Base-by-base conservation (phyloP, 2,329 filamentous ascomycete genomes). In the Biscogniauxia marginata region DNA sequence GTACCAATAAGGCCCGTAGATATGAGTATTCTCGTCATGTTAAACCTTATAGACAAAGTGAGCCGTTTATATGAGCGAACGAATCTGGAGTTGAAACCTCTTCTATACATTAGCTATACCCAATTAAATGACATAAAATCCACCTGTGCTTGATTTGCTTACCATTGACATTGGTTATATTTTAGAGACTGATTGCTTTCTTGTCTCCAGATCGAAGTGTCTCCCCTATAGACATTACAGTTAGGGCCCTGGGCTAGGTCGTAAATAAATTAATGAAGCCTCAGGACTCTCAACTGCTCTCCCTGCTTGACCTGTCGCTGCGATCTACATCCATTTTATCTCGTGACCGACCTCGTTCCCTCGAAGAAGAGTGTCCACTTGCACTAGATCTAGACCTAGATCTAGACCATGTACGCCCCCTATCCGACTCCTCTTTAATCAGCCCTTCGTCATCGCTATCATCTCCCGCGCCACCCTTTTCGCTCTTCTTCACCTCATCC, bases 311-410 rank as follows among this genome's bases (percentile, higher is more conserved):
- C 56, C 16, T 43, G 19, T 20, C 51, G 47, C 24, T 61, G 62
- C 65, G 65, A 59, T 77, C 77, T 43, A 76, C 66, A 49, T 79
- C 74, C 75, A 76, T 76, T 3, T 67, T 66, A 44, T 65, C 58
- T n/a, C 65, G 58, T n/a, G 73, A 72, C 1, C 67, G 70, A 16
- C 69, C 56, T 45, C 65, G 62, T 13, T 56, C 56, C 46, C 62
- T 60, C 49, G 62, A 62, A 39, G 47, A 59, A 23, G 60, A 64
- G 11, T 53, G 53, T 34, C 58, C 49, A 23, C 60, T 61, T 19
- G 54, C 43, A 19, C 61, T 59, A 24, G 60, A 61, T 24, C 54
- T 59, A 21, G 49, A 50, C n/a, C 44, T 24, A 22, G 61, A 65
- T 57, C 43, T 64, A 55, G 34, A 65, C 55, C 53, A 63, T 52